Conservation (phyloP, 306 rosid genomes). For the Canavalia ensiformis region DNA sequence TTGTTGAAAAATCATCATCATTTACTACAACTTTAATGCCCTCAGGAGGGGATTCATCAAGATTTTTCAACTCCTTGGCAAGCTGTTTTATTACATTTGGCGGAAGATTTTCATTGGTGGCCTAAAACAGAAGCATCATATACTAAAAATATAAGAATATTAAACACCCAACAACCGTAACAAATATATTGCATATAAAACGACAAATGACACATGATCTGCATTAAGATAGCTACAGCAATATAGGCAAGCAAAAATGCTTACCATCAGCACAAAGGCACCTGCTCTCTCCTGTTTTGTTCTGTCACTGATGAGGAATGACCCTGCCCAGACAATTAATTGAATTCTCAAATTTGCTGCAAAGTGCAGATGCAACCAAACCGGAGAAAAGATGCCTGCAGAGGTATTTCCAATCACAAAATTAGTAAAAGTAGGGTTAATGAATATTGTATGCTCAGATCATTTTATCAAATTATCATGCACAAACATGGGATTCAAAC, state of each 20-base stretch:
- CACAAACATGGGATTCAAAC: constrained; percentile 18
- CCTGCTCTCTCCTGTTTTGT: constrained; percentile 42
- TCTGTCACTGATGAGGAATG: constrained; percentile 46
- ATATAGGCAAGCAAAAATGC: constrained; percentile 23
- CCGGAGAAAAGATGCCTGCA: constrained; percentile 49
- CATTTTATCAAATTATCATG: constrained; percentile 3
- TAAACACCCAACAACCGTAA: constrained; percentile 23
- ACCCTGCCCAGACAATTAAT: constrained; percentile 45
- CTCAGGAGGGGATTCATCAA: constrained; percentile 95
- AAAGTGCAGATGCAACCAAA: constrained; percentile 43
- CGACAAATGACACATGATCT: constrained; percentile 13
- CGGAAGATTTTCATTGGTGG: constrained; percentile 97
- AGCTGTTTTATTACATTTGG: constrained; percentile 97
- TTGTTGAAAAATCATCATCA: constrained; percentile 91
- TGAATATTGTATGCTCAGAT: constrained; percentile 1
- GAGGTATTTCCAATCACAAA: constrained; percentile 25
- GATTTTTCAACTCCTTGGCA: constrained; percentile 96
- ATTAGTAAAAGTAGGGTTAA: background rate
- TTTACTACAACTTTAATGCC: constrained; percentile 93
- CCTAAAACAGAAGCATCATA: constrained; percentile 62
- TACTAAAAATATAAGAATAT: constrained; percentile 11
- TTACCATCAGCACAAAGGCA: constrained; percentile 64
- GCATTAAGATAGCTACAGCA: background rate
- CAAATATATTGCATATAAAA: constrained; percentile 19
- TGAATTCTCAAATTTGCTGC: constrained; percentile 44